These are phyloP conservation scores for Quercus cerris DNA, from an alignment of 306 rosid genomes.

Conservation along the genomic window DNA sequence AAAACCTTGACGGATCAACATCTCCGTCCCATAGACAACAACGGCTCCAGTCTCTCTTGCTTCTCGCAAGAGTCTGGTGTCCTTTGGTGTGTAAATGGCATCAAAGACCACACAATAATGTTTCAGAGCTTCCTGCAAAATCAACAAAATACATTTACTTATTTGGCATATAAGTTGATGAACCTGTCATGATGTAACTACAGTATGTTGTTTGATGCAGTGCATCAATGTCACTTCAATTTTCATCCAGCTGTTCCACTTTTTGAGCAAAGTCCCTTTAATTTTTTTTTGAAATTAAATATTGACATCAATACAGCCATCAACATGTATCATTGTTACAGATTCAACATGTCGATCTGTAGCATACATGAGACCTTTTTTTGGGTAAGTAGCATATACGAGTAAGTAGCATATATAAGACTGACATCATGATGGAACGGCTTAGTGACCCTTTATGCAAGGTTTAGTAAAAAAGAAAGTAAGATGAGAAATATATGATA, in stretches of 20 bases:
- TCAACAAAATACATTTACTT: not conserved
- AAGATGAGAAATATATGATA: not conserved
- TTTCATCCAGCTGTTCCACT: not conserved
- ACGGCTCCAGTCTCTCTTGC: constrained; percentile 41
- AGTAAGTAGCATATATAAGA: not conserved
- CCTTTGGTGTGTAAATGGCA: constrained; percentile 51
- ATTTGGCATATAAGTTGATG: not conserved
- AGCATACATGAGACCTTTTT: too few species aligned
- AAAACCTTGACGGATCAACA: constrained; percentile 48
- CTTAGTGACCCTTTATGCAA: not conserved
- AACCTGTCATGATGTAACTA: not conserved
- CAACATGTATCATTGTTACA: too few species aligned
- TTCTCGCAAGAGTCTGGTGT: constrained; percentile 39
- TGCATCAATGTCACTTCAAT: not conserved
- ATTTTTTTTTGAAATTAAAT: too few species aligned
- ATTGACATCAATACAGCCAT: too few species aligned
- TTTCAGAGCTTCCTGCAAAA: constrained; percentile 37
- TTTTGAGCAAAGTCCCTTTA: not conserved
- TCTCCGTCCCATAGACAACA: constrained; percentile 45
- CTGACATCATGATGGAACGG: not conserved
- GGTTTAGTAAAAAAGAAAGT: not conserved
- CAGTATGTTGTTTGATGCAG: not conserved
- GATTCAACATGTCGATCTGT: too few species aligned
- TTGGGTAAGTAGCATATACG: not conserved
- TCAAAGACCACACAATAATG: constrained; percentile 50